Percentiles rank a stretch among this genome's conserved stretches.
Conservation (phyloP, 495 filamentous ascomycete species). For the Xylaria castorea region DNA sequence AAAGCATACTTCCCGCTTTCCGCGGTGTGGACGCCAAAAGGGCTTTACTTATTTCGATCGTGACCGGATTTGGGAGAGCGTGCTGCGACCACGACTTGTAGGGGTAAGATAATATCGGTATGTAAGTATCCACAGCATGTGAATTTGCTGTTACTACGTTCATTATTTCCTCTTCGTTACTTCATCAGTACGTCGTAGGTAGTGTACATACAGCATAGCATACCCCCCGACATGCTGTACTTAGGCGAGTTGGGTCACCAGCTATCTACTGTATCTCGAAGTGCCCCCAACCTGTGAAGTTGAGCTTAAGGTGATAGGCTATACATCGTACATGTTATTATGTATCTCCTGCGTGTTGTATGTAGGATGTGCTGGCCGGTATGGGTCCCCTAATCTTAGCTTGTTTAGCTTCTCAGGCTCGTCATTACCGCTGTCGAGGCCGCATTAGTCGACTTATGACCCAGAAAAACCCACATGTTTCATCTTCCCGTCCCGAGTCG, state of each 20-base stretch:
- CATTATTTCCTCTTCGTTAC: neutral
- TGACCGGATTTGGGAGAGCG: slow-evolving; percentile 22
- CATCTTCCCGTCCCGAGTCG: slow-evolving; percentile 28
- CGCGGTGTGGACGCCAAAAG: slow-evolving; percentile 25
- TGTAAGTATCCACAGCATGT: slow-evolving; percentile 2
- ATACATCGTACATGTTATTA: slow-evolving; percentile 19
- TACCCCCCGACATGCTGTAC: neutral
- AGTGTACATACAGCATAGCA: neutral
- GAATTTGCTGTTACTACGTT: neutral
- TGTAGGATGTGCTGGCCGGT: slow-evolving; percentile 29
- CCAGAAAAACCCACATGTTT: slow-evolving; percentile 28
- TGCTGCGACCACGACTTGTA: neutral
- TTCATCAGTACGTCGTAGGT: neutral
- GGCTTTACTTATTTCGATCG: slow-evolving; percentile 26
- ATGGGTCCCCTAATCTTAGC: slow-evolving; percentile 29
- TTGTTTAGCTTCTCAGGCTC: slow-evolving; percentile 25
- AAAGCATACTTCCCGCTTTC: slow-evolving; percentile 28
- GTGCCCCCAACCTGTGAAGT: slow-evolving; percentile 12
- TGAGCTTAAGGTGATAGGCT: slow-evolving; percentile 7
- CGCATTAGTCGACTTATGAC: slow-evolving; percentile 25
- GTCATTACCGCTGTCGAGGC: slow-evolving; percentile 29
- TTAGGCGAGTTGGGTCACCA: neutral
- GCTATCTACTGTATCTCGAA: neutral
- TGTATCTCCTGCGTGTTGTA: slow-evolving; percentile 24
- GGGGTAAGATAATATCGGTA: neutral